Evolutionary conservation across 805 yeast genomes (phyloP).

Genomic region (Cephaloascus fragrans): DNA sequence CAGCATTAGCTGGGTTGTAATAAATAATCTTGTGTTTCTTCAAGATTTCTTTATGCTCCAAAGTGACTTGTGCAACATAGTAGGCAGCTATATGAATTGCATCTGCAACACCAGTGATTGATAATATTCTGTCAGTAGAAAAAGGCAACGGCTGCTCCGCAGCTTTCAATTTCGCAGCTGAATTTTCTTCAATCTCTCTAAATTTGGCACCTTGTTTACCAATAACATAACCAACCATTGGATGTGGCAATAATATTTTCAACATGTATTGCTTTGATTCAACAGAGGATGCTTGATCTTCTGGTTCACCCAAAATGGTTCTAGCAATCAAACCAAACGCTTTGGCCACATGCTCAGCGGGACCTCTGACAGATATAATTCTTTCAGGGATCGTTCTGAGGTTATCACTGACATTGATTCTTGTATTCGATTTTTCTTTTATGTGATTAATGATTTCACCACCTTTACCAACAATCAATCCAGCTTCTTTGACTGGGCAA

Average conservation of each 20-base stretch:
- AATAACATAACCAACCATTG: conserved; percentile 69
- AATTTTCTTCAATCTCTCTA: conserved; percentile 71
- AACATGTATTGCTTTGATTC: conserved; percentile 46
- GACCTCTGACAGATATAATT: conserved; percentile 63
- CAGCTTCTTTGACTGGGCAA: conserved; percentile 68
- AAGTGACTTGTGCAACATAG: conserved; percentile 58
- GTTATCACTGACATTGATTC: conserved; percentile 67
- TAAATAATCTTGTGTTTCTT: conserved; percentile 45
- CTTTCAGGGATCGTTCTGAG: conserved; percentile 64
- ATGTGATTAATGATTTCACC: conserved; percentile 67
- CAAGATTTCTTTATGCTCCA: conserved; percentile 45
- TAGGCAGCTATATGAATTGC: conserved; percentile 79
- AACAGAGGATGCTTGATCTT: conserved; percentile 48
- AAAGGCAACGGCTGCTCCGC: conserved; percentile 63
- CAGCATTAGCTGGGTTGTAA: conserved; percentile 46
- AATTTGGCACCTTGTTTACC: conserved; percentile 70
- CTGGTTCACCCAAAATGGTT: conserved; percentile 56
- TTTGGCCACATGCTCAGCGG: conserved; percentile 69
- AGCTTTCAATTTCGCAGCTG: conserved; percentile 70
- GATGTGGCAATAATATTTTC: conserved; percentile 64
- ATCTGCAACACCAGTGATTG: conserved; percentile 73
- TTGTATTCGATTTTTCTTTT: conserved; percentile 51
- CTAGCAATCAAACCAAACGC: conserved; percentile 71
- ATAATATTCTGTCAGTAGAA: conserved; percentile 68
- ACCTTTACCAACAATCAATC: conserved; percentile 65